These are phyloP conservation scores for Aspergillus tamarii DNA, from an alignment of 2,329 filamentous ascomycete genomes.

Conservation along the genomic window DNA sequence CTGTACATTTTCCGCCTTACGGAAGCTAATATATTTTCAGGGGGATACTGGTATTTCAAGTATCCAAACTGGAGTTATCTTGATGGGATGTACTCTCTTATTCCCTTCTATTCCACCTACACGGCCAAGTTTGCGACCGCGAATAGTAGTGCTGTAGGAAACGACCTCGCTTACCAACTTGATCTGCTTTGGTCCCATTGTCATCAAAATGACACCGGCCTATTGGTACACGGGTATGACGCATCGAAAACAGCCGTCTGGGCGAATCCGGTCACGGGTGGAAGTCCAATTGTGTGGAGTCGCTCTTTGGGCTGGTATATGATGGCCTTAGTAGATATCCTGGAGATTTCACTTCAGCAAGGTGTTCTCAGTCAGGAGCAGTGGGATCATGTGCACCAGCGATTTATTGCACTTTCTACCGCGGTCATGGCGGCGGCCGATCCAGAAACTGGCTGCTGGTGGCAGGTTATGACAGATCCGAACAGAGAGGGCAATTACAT, in stretches of 20 bases:
- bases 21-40: no score
- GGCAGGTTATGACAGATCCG: constrained; percentile 59
- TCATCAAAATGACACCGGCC: constrained; percentile 41
- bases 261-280: constrained; percentile 56
- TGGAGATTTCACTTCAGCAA: constrained; percentile 48
- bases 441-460: constrained; percentile 56
- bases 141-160: constrained; percentile 44
- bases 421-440: constrained; percentile 51
- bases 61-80: constrained; percentile 59
- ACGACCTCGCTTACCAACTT: constrained; percentile 52
- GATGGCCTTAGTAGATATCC: constrained; percentile 55
- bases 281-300: constrained; percentile 58
- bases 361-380: constrained; percentile 34
- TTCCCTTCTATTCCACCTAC: constrained; percentile 17
- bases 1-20: no score
- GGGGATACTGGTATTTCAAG: constrained; percentile 27
- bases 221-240: constrained; percentile 61
- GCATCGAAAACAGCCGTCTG: constrained; percentile 52
- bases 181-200: constrained; percentile 51
- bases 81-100: constrained; percentile 56
- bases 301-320: constrained; percentile 59
- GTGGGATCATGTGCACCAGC: constrained; percentile 40
- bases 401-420: constrained; percentile 47
- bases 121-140: constrained; percentile 37
- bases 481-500: constrained; percentile 60